Evolutionary conservation across 352 stramenopile genomes (phyloP), one percentile per base, ranked within the genome.

Genomic region (Pythium monospermum): DNA sequence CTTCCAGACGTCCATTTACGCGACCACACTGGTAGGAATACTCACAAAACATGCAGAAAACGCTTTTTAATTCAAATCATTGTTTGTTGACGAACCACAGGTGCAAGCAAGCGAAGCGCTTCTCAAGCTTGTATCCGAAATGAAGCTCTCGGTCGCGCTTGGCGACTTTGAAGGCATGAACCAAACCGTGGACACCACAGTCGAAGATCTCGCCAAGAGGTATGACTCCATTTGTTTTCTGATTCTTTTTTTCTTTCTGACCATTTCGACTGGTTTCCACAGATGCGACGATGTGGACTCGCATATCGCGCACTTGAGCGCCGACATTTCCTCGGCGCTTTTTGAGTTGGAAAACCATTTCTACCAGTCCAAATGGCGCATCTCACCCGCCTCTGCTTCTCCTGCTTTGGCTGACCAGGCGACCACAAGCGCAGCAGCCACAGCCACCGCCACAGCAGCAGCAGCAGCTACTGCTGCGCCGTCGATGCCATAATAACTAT

Each of bases 151-250:
- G 12, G 64, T 92, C 15, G 80, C 79, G 28, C 65, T 92, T 4
- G 77, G 80, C 6, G 81, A 90, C 56, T 92, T 92, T 45, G 81
- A 92, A 61, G 79, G 78, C 53, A 92, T 90, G 77, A 92, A 84
- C 52, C 79, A 90, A 61, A 87, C 76, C n/a, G 72, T 90, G 3
- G 81, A 92, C 57, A 59, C 72, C 33, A 87, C 73, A 8, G 70
- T 69, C 41, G 77, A 88, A 28, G 77, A 87, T 27, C 71, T 87
- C 18, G 67, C 73, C 33, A 86, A 87, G 57, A 68, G 76, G 76
- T 87, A 48, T 15, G 47, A 25, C n/a, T n/a, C n/a, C n/a, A n/a
- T n/a, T 10, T 5, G 4, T 25, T 31, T 44, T 45, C 13, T 51
- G 13, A 28, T 15, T 41, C 4, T 31, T 11, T 39, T 19, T 45